Evolutionary conservation across 352 stramenopile species (phyloP), one percentile per base, ranked within the genome.

Genomic region (Halophytophthora polymorphica): DNA sequence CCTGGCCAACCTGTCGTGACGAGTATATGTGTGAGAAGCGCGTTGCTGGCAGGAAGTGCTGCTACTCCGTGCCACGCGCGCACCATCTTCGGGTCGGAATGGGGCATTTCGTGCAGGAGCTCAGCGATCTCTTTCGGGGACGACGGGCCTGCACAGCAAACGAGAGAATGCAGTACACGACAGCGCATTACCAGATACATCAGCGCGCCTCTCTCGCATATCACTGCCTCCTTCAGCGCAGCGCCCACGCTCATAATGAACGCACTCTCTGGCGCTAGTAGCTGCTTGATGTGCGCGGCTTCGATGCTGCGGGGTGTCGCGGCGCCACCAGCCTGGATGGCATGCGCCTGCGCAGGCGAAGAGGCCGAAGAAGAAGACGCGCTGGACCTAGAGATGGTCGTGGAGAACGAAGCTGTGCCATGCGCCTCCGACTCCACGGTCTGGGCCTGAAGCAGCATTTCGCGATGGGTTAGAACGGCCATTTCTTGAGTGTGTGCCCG

Each of bases 1-100:
- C 64, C 13, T 71, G 70, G 1, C 81, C 81, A 12, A 90, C 60
- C 77, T 88, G 39, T 14, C 6, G 12, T 39, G 17, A 10, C 3
- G 19, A n/a, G 7, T 3, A 21, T 17, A 54, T 31, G 13, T 6
- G 17, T 13, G 21, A 39, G 23, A 28, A 6, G 3, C 36, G 29
- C 48, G n/a, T 25, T 55, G 10, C 34, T 37, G 18, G 5, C 34
- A 22, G 33, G 19, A 17, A n/a, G 2, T 21, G 42, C 13, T 23
- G 48, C 39, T 41, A 51, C 7, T 40, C 21, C 28, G n/a, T 7
- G 31, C 33, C 25, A 14, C 10, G 31, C 8, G 14, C 43, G 49
- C 37, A 85, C 80, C 77, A 86, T 81, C 58, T 83, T 81, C 0
- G 71, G 71, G 56, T 91, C 76, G 10, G 75, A 61, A 54, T 88